phyloP scores from a whole-genome alignment of 352 stramenopile genomes.

The Phytophthora tubulina region DNA sequence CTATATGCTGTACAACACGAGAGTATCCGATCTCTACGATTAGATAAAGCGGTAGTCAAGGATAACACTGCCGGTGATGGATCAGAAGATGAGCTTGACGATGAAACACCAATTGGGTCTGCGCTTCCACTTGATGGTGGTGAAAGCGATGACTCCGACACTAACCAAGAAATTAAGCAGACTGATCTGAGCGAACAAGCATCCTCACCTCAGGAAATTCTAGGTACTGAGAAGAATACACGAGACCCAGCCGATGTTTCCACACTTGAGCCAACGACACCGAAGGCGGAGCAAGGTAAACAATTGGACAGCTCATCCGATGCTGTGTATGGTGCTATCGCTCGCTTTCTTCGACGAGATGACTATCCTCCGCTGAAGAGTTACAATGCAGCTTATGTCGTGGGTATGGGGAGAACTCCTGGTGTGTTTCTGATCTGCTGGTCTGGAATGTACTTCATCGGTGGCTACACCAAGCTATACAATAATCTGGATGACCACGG shows the following conservation, averaged over 20 bases:
- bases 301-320: slow-evolving; percentile 63
- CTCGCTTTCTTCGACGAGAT: slow-evolving; percentile 69
- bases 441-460: slow-evolving; percentile 73
- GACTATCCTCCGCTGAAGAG: slow-evolving; percentile 71
- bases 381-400: slow-evolving; percentile 68
- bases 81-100: slow-evolving; percentile 32
- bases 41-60: background rate
- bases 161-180: slow-evolving; percentile 14
- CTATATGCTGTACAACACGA: slow-evolving; percentile 26
- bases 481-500: slow-evolving; percentile 23
- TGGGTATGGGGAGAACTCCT: slow-evolving; percentile 63
- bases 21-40: background rate
- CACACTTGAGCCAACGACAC: slow-evolving; percentile 23
- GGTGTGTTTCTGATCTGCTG: slow-evolving; percentile 69
- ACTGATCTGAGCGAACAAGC: background rate
- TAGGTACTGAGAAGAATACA: slow-evolving; percentile 10
- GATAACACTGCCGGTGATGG: slow-evolving; percentile 8
- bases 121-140: slow-evolving; percentile 12
- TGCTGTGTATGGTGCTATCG: slow-evolving; percentile 63
- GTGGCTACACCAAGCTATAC: slow-evolving; percentile 66
- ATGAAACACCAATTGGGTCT: slow-evolving; percentile 27
- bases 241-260: background rate
- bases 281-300: slow-evolving; percentile 25
- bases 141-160: slow-evolving; percentile 53
- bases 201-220: background rate